phyloP scores from a whole-genome alignment of 352 stramenopile species.

The Globisporangium lucens region DNA sequence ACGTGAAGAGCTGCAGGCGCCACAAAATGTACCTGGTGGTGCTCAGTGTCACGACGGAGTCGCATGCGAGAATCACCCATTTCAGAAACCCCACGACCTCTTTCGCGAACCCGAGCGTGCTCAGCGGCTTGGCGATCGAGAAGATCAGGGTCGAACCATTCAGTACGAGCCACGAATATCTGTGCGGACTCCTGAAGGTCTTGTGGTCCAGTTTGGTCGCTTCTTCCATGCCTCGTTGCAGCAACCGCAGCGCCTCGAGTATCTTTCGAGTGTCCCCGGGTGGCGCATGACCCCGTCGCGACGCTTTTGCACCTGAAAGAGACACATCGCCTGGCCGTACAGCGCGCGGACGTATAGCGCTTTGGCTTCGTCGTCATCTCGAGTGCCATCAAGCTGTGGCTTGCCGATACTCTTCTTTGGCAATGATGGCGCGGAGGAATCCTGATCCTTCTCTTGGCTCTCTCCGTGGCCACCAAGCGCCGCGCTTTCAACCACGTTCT shows the following conservation, averaged over 20 bases:
- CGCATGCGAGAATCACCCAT: slow-evolving; percentile 52
- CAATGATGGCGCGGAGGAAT: not conserved
- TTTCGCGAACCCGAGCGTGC: slow-evolving; percentile 39
- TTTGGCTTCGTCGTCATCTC: not conserved
- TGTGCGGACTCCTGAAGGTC: slow-evolving; percentile 9
- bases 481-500: slow-evolving; percentile 22
- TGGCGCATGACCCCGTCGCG: slow-evolving; percentile 37
- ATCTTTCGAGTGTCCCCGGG: slow-evolving; percentile 53
- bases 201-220: slow-evolving; percentile 36
- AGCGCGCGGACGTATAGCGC: slow-evolving; percentile 32
- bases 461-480: not conserved
- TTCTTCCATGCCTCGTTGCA: slow-evolving; percentile 45
- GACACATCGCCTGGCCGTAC: slow-evolving; percentile 45
- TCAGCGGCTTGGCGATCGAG: slow-evolving; percentile 44
- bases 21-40: slow-evolving; percentile 68
- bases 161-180: slow-evolving; percentile 55
- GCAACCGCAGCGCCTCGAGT: slow-evolving; percentile 25
- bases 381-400: not conserved
- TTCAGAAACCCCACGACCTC: slow-evolving; percentile 66
- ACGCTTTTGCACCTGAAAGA: slow-evolving; percentile 33
- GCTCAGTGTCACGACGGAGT: slow-evolving; percentile 48
- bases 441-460: not conserved
- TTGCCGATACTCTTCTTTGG: not conserved
- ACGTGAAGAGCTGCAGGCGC: slow-evolving; percentile 51
- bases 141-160: slow-evolving; percentile 67